phyloP scores from a whole-genome alignment of 2,329 filamentous ascomycete species.

The Diaporthe aspalathi region DNA sequence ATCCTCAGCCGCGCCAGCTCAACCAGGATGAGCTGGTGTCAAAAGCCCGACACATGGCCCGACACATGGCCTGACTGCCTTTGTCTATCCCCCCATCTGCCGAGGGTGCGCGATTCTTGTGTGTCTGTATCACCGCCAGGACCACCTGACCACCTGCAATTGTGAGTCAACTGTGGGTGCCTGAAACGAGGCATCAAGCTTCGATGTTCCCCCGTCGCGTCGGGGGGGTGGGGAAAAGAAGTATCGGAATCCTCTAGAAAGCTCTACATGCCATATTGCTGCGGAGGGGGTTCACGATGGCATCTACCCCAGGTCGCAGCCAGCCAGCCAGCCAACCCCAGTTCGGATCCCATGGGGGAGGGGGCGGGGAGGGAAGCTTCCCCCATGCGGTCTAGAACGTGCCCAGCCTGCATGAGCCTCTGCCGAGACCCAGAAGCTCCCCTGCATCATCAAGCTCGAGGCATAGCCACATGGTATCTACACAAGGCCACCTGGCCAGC shows the following conservation, averaged over 20 bases:
- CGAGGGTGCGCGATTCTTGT: neutral
- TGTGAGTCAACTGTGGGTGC: constrained; percentile 3
- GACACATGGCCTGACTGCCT: constrained; percentile 25
- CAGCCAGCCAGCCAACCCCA: constrained; percentile 19
- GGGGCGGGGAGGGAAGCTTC: no score
- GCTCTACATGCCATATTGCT: neutral
- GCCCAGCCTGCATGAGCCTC: constrained; percentile 8
- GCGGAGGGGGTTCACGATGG: constrained; percentile 2
- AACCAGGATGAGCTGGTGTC: constrained; percentile 14
- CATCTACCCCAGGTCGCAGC: neutral
- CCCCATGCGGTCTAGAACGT: neutral
- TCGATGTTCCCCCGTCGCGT: neutral
- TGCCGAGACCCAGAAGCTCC: neutral
- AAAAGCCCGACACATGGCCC: neutral
- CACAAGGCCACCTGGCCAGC: no score
- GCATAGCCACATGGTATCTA: no score
- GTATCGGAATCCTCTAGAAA: constrained; percentile 11
- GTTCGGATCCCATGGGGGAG: neutral
- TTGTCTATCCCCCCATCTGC: neutral
- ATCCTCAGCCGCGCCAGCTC: neutral
- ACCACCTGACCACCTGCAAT: neutral
- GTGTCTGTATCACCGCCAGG: constrained; percentile 5
- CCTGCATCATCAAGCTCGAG: constrained; percentile 11
- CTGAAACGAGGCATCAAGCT: constrained; percentile 17
- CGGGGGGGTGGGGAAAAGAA: neutral